Percentiles rank a stretch among this genome's conserved stretches.
phyloP scores from a whole-genome alignment of 2,329 filamentous ascomycete species.

The Exophiala dermatitidis region DNA sequence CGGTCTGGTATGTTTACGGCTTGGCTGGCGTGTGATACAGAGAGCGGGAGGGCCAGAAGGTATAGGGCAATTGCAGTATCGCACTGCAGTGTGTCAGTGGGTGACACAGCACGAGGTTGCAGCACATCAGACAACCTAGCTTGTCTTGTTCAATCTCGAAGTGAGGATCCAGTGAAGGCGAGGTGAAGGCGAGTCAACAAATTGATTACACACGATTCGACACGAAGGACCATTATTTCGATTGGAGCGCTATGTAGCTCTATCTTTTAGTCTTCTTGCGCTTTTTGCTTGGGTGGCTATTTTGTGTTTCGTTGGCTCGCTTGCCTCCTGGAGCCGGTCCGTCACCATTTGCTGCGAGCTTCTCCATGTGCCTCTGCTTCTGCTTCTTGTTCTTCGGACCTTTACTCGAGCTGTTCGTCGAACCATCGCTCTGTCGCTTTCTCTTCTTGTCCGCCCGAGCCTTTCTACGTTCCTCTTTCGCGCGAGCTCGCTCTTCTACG shows the following conservation, averaged over 20 bases:
- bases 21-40: not conserved
- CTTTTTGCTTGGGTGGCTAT: constrained; percentile 8
- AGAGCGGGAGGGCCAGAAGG: not conserved
- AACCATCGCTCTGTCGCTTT: constrained; percentile 30
- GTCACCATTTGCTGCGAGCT: not conserved
- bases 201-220: not conserved
- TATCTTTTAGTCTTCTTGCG: constrained; percentile 3
- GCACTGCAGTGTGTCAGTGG: not conserved
- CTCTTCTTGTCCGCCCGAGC: constrained; percentile 35
- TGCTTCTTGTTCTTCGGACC: constrained; percentile 10
- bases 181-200: not conserved
- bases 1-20: not conserved
- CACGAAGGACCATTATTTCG: not conserved
- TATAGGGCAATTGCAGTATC: not conserved
- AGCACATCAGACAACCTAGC: not conserved
- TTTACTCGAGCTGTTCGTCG: constrained; percentile 16
- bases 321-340: constrained; percentile 6
- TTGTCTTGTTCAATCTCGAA: not conserved
- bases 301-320: not conserved
- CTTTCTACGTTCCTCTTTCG: constrained; percentile 37
- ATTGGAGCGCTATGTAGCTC: not conserved
- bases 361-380: constrained; percentile 16
- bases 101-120: constrained; percentile 9
- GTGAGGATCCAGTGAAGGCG: not conserved
- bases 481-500: constrained; percentile 38